Evolutionary conservation across 305 asterid species (phyloP).

Genomic region (Ajuga reptans): DNA sequence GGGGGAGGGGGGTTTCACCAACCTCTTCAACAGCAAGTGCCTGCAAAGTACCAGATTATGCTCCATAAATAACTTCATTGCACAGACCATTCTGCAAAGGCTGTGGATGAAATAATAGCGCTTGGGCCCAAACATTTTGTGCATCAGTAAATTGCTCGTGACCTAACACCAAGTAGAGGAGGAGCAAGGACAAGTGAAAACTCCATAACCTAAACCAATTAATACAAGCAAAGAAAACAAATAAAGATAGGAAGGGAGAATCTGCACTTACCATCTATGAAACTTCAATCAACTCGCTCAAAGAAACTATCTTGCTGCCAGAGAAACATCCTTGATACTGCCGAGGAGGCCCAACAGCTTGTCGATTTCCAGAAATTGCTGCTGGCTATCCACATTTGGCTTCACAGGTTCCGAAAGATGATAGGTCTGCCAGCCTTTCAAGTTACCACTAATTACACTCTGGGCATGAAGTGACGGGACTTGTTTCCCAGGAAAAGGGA

Average conservation of each 20-base stretch:
- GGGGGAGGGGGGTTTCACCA: no score
- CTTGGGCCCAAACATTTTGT: constrained; percentile 32
- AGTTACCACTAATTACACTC: constrained; percentile 28
- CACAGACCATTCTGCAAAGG: constrained; percentile 43
- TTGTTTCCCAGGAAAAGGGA: constrained; percentile 88
- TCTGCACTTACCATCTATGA: constrained; percentile 39
- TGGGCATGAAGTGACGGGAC: constrained; percentile 35
- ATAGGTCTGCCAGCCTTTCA: constrained; percentile 39
- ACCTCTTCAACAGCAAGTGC: constrained; percentile 57
- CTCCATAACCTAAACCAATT: background rate
- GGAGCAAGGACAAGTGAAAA: background rate
- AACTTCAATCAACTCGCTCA: constrained; percentile 54
- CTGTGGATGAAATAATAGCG: constrained; percentile 47
- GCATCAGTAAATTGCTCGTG: constrained; percentile 35
- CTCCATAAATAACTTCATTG: constrained; percentile 42
- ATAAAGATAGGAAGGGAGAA: background rate
- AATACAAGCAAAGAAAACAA: background rate
- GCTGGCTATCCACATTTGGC: constrained; percentile 50
- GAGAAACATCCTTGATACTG: constrained; percentile 61
- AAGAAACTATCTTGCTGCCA: constrained; percentile 59
- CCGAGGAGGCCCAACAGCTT: constrained; percentile 42
- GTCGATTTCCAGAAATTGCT: constrained; percentile 47
- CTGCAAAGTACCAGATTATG: constrained; percentile 52
- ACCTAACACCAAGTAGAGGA: constrained; percentile 25
- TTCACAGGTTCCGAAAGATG: constrained; percentile 44